Percentiles rank a stretch among this genome's conserved stretches.
phyloP scores from a whole-genome alignment of 371 early-diverging fungal species.

The Mucor mucedo region DNA sequence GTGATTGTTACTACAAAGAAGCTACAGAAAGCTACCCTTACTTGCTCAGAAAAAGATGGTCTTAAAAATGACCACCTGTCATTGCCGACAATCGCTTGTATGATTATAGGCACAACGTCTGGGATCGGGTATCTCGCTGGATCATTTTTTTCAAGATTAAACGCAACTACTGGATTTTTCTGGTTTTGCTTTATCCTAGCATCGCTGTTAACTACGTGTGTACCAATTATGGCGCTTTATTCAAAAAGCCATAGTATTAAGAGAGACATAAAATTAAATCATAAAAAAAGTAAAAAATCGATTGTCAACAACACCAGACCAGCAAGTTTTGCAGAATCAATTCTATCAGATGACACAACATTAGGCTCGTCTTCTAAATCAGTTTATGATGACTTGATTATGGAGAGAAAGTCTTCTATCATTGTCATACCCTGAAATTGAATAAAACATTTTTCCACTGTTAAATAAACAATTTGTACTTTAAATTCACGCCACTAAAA shows the following conservation, averaged over 20 bases:
- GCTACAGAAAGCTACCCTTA: not conserved
- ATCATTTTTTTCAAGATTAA: conserved; percentile 14
- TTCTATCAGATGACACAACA: conserved; percentile 14
- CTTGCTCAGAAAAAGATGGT: not conserved
- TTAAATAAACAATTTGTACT: too few relatives aligned
- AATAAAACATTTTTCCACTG: too few relatives aligned
- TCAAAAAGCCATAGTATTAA: not conserved
- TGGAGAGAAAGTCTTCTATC: conserved; percentile 4
- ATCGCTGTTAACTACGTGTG: conserved; percentile 5
- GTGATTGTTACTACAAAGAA: conserved; percentile 1
- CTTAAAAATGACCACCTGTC: not conserved
- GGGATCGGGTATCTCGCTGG: conserved; percentile 14
- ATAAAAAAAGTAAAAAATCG: conserved; percentile 5
- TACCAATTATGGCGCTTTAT: conserved; percentile 1
- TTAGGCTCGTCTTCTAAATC: conserved; percentile 3
- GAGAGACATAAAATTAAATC: not conserved
- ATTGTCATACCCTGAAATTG: not conserved
- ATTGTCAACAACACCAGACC: conserved; percentile 11
- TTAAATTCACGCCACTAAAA: too few relatives aligned
- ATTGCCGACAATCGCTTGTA: not conserved
- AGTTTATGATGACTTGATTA: not conserved
- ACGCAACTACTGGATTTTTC: conserved; percentile 8
- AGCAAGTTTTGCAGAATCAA: conserved; percentile 15
- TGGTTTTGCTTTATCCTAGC: conserved; percentile 21
- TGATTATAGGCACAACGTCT: not conserved